phyloP scores from a whole-genome alignment of 2,329 filamentous ascomycete genomes.

The Phaeosphaeria sp. region DNA sequence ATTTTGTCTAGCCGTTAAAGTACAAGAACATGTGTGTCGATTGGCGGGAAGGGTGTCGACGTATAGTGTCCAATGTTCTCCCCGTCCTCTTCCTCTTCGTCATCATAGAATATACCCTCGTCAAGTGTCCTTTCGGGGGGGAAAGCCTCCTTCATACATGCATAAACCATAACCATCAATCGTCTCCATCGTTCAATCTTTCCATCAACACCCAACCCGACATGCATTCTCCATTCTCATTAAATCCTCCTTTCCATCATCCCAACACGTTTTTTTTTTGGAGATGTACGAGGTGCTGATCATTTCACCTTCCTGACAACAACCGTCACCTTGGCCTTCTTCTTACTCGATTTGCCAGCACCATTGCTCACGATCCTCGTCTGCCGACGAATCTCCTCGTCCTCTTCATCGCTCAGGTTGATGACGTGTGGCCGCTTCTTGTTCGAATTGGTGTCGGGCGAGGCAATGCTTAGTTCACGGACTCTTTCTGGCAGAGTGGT shows the following conservation, averaged over 20 bases:
- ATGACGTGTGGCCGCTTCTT: constrained; percentile 20
- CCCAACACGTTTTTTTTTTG: neutral
- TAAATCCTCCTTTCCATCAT: neutral
- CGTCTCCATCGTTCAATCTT: neutral
- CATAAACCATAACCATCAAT: neutral
- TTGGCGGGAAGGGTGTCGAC: neutral
- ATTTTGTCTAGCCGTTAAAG: neutral
- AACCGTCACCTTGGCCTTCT: constrained; percentile 26
- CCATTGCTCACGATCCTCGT: constrained; percentile 15
- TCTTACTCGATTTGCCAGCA: neutral
- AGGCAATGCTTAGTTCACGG: neutral
- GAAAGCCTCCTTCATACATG: neutral
- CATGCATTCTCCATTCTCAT: neutral
- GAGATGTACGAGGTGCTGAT: neutral
- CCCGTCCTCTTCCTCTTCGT: no score
- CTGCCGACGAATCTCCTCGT: constrained; percentile 25
- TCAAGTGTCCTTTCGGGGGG: neutral
- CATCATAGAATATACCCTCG: neutral
- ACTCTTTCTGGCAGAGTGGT: constrained; percentile 5
- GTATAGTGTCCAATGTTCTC: no score
- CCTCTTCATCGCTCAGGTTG: constrained; percentile 19
- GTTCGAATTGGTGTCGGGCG: neutral
- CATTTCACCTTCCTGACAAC: constrained; percentile 16
- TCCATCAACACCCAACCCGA: neutral
- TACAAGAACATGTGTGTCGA: neutral